A percentile compares a stretch with the other conserved stretches of the same genome.
Conservation (phyloP, 768 basidiomycete genomes). For the Leccinum truebloodii region DNA sequence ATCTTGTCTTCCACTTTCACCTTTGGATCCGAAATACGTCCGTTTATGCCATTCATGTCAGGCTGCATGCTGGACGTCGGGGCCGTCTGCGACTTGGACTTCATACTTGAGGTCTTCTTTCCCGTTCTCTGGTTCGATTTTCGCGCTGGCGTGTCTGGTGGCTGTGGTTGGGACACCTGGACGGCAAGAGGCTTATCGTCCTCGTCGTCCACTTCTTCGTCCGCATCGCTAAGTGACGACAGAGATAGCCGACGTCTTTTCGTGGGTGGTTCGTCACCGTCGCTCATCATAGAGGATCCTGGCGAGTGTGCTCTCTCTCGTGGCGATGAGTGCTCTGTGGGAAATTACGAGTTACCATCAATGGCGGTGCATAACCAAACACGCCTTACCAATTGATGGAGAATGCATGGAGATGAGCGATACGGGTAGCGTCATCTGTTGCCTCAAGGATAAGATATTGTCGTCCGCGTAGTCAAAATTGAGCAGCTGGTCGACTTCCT, state of each 20-base stretch:
- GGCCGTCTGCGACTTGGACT: constrained; percentile 59
- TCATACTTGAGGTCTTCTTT: constrained; percentile 59
- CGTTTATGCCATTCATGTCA: constrained; percentile 43
- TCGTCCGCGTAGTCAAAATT: constrained; percentile 79
- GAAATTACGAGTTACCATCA: constrained; percentile 5
- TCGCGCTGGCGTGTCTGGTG: constrained; percentile 31
- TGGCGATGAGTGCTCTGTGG: constrained; percentile 29
- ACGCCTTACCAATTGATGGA: constrained; percentile 52
- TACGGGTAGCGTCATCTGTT: constrained; percentile 62
- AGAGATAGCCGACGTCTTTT: constrained; percentile 60
- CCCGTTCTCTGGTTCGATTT: constrained; percentile 45
- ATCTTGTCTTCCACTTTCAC: constrained; percentile 79
- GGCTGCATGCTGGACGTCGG: constrained; percentile 44
- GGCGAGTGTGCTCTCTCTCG: constrained; percentile 20
- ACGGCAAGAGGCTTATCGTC: constrained; percentile 59
- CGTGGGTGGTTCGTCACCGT: constrained; percentile 45
- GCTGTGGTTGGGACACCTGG: constrained; percentile 37
- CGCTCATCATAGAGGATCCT: constrained; percentile 47
- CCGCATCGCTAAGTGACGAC: constrained; percentile 50
- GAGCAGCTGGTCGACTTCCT: constrained; percentile 78
- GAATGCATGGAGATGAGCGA: constrained; percentile 51
- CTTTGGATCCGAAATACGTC: constrained; percentile 49
- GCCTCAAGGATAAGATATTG: constrained; percentile 65
- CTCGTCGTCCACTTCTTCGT: constrained; percentile 55
- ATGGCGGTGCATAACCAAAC: not conserved